Base-by-base conservation (phyloP, 1,284 basidiomycete species). In the Leccinum proliferum region DNA sequence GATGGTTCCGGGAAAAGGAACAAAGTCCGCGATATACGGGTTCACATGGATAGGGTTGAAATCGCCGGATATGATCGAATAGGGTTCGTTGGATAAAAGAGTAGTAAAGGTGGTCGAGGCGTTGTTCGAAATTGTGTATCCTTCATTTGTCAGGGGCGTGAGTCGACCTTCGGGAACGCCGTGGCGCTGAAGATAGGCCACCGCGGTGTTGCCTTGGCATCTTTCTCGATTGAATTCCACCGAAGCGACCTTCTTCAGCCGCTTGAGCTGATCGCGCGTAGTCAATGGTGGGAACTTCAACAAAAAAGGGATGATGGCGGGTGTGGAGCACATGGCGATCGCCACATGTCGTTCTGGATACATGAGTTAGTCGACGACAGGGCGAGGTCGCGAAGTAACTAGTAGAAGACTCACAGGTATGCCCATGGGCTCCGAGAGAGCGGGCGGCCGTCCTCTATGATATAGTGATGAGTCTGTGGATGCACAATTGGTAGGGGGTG, bases 41-140 rank as follows among this genome's bases (percentile, higher is more conserved):
- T 99, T 98, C 77, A 97, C 83, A 77, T 99, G 97, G 69, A 99
- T 97, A n/a, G 93, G 91, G 69, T 92, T 98, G 83, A 94, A 98
- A 78, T 99, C 97, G 57, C 96, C 96, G 2, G 96, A 98, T 63
- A 96, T 87, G 76, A 90, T 89, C 29, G 95, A 98, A 80, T 98
- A 98, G 4, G 95, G 90, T 78, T 97, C 88, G 75, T 99, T 98
- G 61, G 93, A 93, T 52, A 92, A 79, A 15, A 96, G 93, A 4
- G 93, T 82, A 61, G 78, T 85, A 80, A 93, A 94, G 2, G 81
- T 76, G 12, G 87, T 86, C 10, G 82, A 77, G 12, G 82, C 78
- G 18, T 81, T 77, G 43, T 79, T 85, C 55, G 86, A 85, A 74
- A 98, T 81, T 2, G 88, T 85, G 75, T 98, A 98, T 11, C 94